Percentiles rank a stretch among this genome's conserved stretches.
Evolutionary conservation across 768 basidiomycete genomes (phyloP).

Genomic region (Kondoa subrosea): DNA sequence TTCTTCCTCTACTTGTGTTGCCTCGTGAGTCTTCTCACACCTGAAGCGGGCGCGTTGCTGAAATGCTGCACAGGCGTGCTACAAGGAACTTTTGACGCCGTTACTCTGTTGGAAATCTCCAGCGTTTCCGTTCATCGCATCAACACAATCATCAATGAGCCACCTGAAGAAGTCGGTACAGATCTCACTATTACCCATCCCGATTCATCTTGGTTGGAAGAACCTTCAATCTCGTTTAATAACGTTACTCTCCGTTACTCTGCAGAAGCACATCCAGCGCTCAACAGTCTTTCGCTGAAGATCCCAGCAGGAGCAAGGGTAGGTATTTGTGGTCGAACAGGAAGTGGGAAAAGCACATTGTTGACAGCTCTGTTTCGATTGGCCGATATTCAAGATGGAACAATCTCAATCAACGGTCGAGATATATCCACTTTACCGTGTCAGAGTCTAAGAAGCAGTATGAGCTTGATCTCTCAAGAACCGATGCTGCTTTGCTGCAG

Average conservation of each 20-base stretch:
- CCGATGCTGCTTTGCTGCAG: background rate
- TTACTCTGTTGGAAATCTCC: background rate
- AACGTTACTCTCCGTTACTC: conserved; percentile 9
- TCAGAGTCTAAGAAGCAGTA: background rate
- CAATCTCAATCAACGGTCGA: background rate
- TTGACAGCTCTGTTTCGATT: conserved; percentile 18
- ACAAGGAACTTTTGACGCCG: background rate
- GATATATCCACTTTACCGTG: background rate
- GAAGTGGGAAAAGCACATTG: conserved; percentile 15
- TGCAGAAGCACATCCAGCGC: conserved; percentile 6
- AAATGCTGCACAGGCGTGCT: background rate
- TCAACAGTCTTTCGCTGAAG: conserved; percentile 10
- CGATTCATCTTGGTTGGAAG: background rate
- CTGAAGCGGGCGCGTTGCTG: background rate
- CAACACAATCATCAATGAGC: background rate
- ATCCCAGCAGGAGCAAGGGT: conserved; percentile 9
- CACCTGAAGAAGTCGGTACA: background rate
- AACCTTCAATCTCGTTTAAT: conserved; percentile 7
- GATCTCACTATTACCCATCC: background rate
- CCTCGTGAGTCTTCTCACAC: background rate
- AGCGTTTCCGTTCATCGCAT: background rate
- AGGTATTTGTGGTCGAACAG: conserved; percentile 15
- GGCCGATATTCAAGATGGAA: conserved; percentile 7
- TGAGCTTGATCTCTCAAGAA: background rate
- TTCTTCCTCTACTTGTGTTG: background rate